A percentile compares a stretch with the other conserved stretches of the same genome.
phyloP scores from a whole-genome alignment of 2,329 filamentous ascomycete genomes.

The Lojkania enalia region DNA sequence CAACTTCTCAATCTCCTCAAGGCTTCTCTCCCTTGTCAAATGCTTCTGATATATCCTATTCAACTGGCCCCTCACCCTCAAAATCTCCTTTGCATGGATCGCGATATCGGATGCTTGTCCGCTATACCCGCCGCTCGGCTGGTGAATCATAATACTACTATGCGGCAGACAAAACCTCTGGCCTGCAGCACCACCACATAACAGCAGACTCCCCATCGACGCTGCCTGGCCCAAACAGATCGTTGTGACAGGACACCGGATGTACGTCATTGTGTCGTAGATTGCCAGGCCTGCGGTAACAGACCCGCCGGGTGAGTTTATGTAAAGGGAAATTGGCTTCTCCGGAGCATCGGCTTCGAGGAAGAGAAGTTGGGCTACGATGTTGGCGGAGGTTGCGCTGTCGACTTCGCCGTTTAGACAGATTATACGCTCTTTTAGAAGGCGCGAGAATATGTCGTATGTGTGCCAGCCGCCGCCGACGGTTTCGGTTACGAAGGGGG shows the following conservation, averaged over 20 bases:
- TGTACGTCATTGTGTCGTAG: constrained; percentile 99
- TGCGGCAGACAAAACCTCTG: constrained; percentile 91
- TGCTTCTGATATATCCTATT: constrained; percentile 90
- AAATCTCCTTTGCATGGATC: constrained; percentile 96
- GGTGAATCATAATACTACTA: constrained; percentile 94
- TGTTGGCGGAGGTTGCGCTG: constrained; percentile 85
- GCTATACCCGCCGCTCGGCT: constrained; percentile 77
- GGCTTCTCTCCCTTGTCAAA: constrained; percentile 73
- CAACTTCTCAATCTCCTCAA: constrained; percentile 86
- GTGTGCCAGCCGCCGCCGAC: constrained; percentile 57
- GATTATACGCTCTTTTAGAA: constrained; percentile 79
- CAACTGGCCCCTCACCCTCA: constrained; percentile 79
- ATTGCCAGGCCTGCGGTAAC: constrained; percentile 86
- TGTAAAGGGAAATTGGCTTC: constrained; percentile 96
- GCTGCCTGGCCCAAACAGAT: constrained; percentile 95
- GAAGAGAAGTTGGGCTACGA: constrained; percentile 94
- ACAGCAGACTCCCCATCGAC: constrained; percentile 88
- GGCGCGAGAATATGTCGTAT: constrained; percentile 52
- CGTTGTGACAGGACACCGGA: constrained; percentile 87
- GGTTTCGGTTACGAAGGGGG: constrained; percentile 57
- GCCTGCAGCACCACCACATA: constrained; percentile 82
- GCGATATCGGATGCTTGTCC: constrained; percentile 80
- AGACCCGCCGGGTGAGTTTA: constrained; percentile 92
- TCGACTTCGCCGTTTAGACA: constrained; percentile 92
- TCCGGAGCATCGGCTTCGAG: constrained; percentile 95